phyloP scores from a whole-genome alignment of 495 filamentous ascomycete genomes.

The Cercophora scortea region DNA sequence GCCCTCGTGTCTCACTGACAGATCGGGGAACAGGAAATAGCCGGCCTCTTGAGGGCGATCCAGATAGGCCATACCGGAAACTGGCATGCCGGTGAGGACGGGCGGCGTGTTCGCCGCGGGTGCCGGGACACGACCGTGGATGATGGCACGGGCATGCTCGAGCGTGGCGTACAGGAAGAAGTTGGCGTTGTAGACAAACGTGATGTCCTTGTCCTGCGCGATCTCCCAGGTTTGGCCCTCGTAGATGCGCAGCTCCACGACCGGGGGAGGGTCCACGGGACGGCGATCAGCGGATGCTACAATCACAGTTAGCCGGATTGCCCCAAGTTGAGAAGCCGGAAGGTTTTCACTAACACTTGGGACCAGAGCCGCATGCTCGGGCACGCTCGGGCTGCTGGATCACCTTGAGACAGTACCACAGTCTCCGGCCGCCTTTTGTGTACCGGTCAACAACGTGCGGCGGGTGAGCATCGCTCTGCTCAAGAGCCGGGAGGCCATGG shows the following conservation, averaged over 20 bases:
- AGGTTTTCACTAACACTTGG: slow-evolving; percentile 64
- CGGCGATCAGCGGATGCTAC: slow-evolving; percentile 90
- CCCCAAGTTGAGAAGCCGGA: slow-evolving; percentile 1
- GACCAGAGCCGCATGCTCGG: slow-evolving; percentile 91
- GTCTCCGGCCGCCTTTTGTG: slow-evolving; percentile 69
- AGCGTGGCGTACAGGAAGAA: slow-evolving; percentile 96
- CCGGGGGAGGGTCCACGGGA: slow-evolving; percentile 92
- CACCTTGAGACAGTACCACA: slow-evolving; percentile 78
- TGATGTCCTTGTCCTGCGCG: slow-evolving; percentile 70
- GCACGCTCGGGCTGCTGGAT: slow-evolving; percentile 94
- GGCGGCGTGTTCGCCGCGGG: slow-evolving; percentile 60
- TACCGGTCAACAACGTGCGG: slow-evolving; percentile 37
- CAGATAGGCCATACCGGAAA: slow-evolving; percentile 93
- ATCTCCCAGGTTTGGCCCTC: slow-evolving; percentile 56
- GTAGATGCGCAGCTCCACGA: slow-evolving; percentile 85
- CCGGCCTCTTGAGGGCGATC: slow-evolving; percentile 87
- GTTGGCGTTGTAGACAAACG: slow-evolving; percentile 88
- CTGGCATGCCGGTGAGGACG: slow-evolving; percentile 89
- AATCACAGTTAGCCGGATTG: slow-evolving; percentile 7
- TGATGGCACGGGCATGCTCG: slow-evolving; percentile 78
- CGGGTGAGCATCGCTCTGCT: slow-evolving; percentile 8
- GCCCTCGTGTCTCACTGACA: slow-evolving; percentile 94
- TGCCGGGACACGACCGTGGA: slow-evolving; percentile 65
- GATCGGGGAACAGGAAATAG: slow-evolving; percentile 96
- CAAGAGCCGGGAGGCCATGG: slow-evolving; percentile 18